Percentiles rank a stretch among this genome's conserved stretches.
These are phyloP conservation scores for Lasiosphaeria hispida DNA, from an alignment of 495 filamentous ascomycete genomes.

Conservation along the genomic window DNA sequence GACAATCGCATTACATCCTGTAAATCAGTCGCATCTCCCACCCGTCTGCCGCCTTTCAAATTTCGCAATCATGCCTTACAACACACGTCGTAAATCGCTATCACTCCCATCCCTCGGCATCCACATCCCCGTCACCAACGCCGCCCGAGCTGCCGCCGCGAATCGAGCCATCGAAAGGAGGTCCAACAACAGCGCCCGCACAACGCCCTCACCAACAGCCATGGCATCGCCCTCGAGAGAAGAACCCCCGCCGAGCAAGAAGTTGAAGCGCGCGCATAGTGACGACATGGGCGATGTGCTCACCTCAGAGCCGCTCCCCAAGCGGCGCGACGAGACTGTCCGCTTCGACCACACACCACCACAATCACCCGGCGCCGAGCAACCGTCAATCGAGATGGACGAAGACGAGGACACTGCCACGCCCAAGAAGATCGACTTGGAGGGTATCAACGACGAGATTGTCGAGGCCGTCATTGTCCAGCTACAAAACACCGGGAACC, in stretches of 20 bases:
- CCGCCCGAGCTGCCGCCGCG: conserved; percentile 53
- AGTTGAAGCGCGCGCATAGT: conserved; percentile 78
- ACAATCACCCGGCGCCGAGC: conserved; percentile 61
- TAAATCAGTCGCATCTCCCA: conserved; percentile 19
- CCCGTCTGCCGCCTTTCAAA: neutral
- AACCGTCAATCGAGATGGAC: conserved; percentile 42
- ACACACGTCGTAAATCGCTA: conserved; percentile 94
- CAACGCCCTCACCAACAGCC: conserved; percentile 52
- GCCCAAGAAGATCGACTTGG: conserved; percentile 68
- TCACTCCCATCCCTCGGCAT: conserved; percentile 93
- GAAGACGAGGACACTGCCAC: conserved; percentile 26
- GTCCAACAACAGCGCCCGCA: conserved; percentile 18
- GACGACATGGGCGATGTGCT: conserved; percentile 46
- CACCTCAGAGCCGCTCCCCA: conserved; percentile 50
- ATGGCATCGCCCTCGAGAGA: conserved; percentile 54
- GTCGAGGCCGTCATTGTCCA: conserved; percentile 89
- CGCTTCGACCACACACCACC: conserved; percentile 72
- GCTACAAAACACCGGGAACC: conserved; percentile 86
- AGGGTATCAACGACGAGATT: conserved; percentile 91
- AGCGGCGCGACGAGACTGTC: conserved; percentile 50
- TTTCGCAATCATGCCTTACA: conserved; percentile 65
- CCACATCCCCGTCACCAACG: conserved; percentile 70
- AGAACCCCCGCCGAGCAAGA: conserved; percentile 69
- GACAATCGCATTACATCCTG: conserved; percentile 17
- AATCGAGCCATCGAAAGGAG: conserved; percentile 28